Evolutionary conservation across 306 rosid species (phyloP), one percentile per base, ranked within the genome.

Genomic region (cucumber (Cucumis sativus)): DNA sequence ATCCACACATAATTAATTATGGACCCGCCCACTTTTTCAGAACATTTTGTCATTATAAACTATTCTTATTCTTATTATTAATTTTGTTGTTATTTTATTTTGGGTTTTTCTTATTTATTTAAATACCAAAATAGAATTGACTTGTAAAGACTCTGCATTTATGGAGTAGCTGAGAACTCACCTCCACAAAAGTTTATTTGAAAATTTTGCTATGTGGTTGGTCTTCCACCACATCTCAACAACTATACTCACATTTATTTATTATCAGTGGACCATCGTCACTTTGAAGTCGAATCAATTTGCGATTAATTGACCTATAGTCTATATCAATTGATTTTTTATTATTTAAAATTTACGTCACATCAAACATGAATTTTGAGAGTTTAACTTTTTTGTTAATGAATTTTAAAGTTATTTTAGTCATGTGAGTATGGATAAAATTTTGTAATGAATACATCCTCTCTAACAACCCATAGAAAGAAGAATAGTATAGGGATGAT

Each of bases 21-120:
- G 59, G 75, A 45, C 30, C 14, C 59, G 76, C 76, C 76, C 59
- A 47, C 76, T 16, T 47, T 71, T 49, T 49, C 76, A 71, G 76
- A 71, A 49, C 40, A 49, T 25, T 49, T 70, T 70, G 12, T 47
- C 20, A 41, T 25, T 28, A 71, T 49, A 47, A 47, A 12, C 54
- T 71, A 39, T 70, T 43, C 14, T 43, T 3, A 20, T 61, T 64
- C 13, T 47, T 69, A 35, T 69, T 41, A 45, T 40, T 0, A 6
- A 14, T 64, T 8, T 33, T 43, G 3, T 28, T 28, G 30, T 28
- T 28, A 28, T 28, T 28, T 28, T 28, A 45, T 25, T 47, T 45
- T 6, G 35, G 28, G 1, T 0, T 28, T 17, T n/a, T 69, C 45
- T 69, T 8, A 10, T 61, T 30, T 69, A 21, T 6, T 23, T 0